Conservation (phyloP, 176 grass and related monocot genomes). For the Eragrostis nindensis region DNA sequence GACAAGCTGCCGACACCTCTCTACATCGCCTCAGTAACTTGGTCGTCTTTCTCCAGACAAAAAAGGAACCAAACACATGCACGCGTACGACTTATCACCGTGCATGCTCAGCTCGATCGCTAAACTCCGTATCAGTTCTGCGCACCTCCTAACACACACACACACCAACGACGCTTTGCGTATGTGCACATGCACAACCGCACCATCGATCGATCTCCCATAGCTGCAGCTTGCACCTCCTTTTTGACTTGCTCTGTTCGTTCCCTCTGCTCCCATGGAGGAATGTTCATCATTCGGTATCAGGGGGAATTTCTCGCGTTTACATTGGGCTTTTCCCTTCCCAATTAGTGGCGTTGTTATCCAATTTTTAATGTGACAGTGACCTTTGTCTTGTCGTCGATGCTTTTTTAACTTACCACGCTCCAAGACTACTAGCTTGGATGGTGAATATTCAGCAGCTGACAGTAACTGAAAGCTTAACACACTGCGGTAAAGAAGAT, state of each 20-base stretch:
- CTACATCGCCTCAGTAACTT: not conserved
- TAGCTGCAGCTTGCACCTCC: not conserved
- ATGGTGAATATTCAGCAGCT: not conserved
- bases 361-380: not conserved
- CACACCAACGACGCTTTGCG: not conserved
- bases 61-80: not conserved
- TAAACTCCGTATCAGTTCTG: not conserved
- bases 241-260: constrained; percentile 38
- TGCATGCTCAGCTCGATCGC: not conserved
- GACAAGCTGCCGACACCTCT: constrained; percentile 11
- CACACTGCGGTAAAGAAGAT: too few species aligned
- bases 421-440: too few species aligned
- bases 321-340: constrained; percentile 32
- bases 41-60: not conserved
- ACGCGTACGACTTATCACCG: not conserved
- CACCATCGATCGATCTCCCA: too few species aligned
- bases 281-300: constrained; percentile 34
- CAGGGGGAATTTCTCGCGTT: constrained; percentile 47
- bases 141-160: not conserved
- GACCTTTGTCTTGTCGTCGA: not conserved
- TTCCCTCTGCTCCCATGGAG: too few species aligned
- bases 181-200: not conserved
- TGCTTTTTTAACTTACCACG: not conserved
- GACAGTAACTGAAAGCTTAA: constrained; percentile 7
- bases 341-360: constrained; percentile 1